Evolutionary conservation across 805 yeast species (phyloP).

Genomic region (Yarrowia sp.): DNA sequence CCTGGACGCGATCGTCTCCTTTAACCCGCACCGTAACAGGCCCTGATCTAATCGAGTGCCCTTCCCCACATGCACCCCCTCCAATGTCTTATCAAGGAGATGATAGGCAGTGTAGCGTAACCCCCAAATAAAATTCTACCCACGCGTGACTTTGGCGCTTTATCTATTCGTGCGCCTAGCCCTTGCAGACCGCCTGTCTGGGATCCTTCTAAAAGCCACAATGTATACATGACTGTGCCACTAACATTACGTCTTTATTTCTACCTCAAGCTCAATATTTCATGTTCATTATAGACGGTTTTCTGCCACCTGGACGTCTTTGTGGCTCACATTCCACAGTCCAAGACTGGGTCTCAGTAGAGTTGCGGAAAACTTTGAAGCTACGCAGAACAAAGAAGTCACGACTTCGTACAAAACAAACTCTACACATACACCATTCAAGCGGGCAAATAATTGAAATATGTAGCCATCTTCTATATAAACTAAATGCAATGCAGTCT

Average conservation of each 20-base stretch:
- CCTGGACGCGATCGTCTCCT: background rate
- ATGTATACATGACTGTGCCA: background rate
- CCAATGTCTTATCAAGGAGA: background rate
- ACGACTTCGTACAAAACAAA: background rate
- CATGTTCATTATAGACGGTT: background rate
- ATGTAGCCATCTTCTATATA: slow-evolving; percentile 23
- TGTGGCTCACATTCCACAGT: background rate
- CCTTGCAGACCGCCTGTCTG: slow-evolving; percentile 12
- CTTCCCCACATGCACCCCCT: slow-evolving; percentile 7
- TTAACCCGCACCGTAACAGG: background rate
- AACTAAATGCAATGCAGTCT: slow-evolving; percentile 24
- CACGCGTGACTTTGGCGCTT: slow-evolving; percentile 25
- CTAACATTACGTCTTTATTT: background rate
- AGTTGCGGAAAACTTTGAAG: slow-evolving; percentile 5
- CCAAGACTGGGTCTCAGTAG: slow-evolving; percentile 13
- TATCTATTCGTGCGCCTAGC: slow-evolving; percentile 13
- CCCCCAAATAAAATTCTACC: background rate
- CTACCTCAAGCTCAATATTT: background rate
- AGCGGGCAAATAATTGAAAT: slow-evolving; percentile 9
- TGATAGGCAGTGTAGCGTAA: background rate
- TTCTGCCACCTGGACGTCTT: background rate
- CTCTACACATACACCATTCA: background rate
- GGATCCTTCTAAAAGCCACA: background rate
- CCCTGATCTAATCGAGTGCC: background rate
- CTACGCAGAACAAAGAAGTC: background rate